Evolutionary conservation across 371 early-diverging fungal species (phyloP), one percentile per base, ranked within the genome.

Genomic region (Thermomucor indicae-seudaticae): DNA sequence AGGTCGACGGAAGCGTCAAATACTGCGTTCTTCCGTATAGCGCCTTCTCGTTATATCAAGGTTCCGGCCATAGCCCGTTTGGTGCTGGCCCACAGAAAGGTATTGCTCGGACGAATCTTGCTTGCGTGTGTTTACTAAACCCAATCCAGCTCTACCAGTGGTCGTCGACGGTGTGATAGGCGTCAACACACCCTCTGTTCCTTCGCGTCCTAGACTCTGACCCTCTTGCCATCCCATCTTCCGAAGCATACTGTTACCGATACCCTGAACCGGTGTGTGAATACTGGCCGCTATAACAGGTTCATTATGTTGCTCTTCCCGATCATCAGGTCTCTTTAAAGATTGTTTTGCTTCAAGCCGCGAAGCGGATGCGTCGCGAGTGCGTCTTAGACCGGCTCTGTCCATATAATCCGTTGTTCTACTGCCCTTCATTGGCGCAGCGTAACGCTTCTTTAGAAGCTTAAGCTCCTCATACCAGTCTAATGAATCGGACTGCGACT

Each of bases 221-320:
- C 75, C 75, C 38, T 68, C 57, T 49, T 66, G 45, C 75, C 75
- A 75, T 3, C 75, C 75, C 57, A 75, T 53, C 29, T 66, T 70
- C 16, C 51, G 57, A 11, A 75, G 35, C 67, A 75, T 66, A 8
- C 47, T 39, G n/a, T 56, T 55, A 1, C 75, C 75, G 4, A 51
- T 46, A 11, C 54, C 54, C 46, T 53, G 45, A 2, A 59, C 60
- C 0, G 45, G 51, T 27, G 58, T 57, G 29, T 57, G 34, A 11
- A 55, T n/a, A 5, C 25, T 44, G 16, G 20, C 16, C n/a, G 31
- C 28, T 28, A 29, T 34, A 6, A n/a, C 10, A 14, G 30, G 29
- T 25, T 34, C 8, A 11, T 2, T 3, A 8, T 28, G 39, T 27
- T 42, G 42, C 32, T 32, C 14, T 7, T 10, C 14, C 10, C 10